These are phyloP conservation scores for Collybia sp. DNA, from an alignment of 768 basidiomycete genomes.

Conservation along the genomic window DNA sequence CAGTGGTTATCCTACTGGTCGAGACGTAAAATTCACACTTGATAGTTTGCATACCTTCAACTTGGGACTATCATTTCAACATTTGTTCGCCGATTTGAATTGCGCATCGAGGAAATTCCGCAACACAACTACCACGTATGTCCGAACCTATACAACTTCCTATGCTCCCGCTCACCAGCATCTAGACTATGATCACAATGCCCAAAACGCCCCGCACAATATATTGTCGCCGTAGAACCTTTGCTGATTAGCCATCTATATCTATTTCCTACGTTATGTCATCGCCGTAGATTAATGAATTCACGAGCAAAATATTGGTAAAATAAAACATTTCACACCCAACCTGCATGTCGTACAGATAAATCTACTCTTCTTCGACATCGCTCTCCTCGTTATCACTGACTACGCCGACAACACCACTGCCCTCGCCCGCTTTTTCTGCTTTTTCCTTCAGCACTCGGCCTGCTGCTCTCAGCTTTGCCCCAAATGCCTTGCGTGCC, in stretches of 20 bases:
- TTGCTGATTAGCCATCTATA: constrained; percentile 28
- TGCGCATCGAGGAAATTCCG: constrained; percentile 73
- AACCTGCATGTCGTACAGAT: not conserved
- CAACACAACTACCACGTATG: constrained; percentile 87
- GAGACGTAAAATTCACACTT: no score
- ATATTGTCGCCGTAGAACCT: constrained; percentile 61
- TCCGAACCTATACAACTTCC: constrained; percentile 7
- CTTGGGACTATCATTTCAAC: constrained; percentile 79
- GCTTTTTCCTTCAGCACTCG: constrained; percentile 60
- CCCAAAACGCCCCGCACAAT: constrained; percentile 68
- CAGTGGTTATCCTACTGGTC: constrained; percentile 9
- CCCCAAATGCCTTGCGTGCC: constrained; percentile 77
- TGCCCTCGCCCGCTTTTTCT: constrained; percentile 39
- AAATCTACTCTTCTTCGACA: constrained; percentile 32
- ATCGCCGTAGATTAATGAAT: not conserved
- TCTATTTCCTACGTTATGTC: not conserved
- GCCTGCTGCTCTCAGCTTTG: constrained; percentile 73
- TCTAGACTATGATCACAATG: constrained; percentile 90
- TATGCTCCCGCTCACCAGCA: not conserved
- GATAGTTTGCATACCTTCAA: constrained; percentile 91
- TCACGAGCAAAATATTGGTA: no score
- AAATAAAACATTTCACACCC: no score
- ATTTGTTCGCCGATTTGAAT: constrained; percentile 70
- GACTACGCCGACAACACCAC: constrained; percentile 65
- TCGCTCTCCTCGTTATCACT: constrained; percentile 70